Evolutionary conservation across 2,329 filamentous ascomycete species (phyloP).

Genomic region (Scedosporium minutisporum): DNA sequence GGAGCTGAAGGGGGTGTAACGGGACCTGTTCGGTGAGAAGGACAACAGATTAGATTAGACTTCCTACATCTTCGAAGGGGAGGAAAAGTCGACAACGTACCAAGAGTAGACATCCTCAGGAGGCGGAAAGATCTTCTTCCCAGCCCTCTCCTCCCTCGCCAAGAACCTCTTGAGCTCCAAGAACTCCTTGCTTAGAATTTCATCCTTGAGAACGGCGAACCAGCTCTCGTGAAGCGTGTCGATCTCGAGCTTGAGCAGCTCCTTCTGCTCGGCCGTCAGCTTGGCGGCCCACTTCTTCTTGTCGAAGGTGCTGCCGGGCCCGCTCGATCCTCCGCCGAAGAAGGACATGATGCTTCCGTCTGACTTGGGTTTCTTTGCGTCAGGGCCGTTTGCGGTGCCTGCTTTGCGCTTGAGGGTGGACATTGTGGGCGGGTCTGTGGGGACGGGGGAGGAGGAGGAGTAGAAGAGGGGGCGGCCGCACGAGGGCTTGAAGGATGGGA

Average conservation of each 20-base stretch:
- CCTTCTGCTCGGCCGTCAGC: constrained; percentile 71
- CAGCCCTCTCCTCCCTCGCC: constrained; percentile 61
- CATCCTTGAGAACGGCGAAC: constrained; percentile 81
- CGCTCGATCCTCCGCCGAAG: constrained; percentile 50
- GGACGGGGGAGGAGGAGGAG: not conserved
- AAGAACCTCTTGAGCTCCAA: constrained; percentile 82
- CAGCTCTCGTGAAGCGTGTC: constrained; percentile 86
- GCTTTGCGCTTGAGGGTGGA: constrained; percentile 60
- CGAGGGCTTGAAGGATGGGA: not conserved
- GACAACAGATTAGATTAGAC: constrained; percentile 10
- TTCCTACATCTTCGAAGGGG: not conserved
- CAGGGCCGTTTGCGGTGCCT: constrained; percentile 29
- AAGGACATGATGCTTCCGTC: constrained; percentile 82
- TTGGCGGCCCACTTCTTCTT: constrained; percentile 82
- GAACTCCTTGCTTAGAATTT: constrained; percentile 70
- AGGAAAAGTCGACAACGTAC: constrained; percentile 37
- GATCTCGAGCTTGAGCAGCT: constrained; percentile 80
- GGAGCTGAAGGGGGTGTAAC: constrained; percentile 76
- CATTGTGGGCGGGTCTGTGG: constrained; percentile 25
- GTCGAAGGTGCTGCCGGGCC: constrained; percentile 49
- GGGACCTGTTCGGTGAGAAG: constrained; percentile 57
- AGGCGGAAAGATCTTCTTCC: constrained; percentile 79
- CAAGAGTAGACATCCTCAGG: constrained; percentile 88
- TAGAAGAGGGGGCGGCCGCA: not conserved
- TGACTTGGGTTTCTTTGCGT: constrained; percentile 61